These are phyloP conservation scores for Acarospora socialis DNA, from an alignment of 2,329 filamentous ascomycete genomes.

Conservation along the genomic window DNA sequence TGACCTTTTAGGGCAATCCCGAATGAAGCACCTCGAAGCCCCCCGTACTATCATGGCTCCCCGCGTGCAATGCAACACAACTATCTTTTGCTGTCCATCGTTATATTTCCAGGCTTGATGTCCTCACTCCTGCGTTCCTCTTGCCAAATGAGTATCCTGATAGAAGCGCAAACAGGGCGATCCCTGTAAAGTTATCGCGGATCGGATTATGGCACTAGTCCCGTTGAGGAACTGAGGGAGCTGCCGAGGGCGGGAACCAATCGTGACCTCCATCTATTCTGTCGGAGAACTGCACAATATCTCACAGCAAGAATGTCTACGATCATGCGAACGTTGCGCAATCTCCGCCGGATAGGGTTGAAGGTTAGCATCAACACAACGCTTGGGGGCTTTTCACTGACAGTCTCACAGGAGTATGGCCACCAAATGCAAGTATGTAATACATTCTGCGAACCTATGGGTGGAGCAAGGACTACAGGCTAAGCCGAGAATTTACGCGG, in stretches of 20 bases:
- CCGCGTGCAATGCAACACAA: too few relatives aligned
- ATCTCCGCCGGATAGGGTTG: constrained; percentile 73
- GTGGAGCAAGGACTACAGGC: constrained; percentile 3
- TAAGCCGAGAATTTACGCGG: background rate
- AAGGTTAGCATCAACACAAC: constrained; percentile 45
- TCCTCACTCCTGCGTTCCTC: too few relatives aligned
- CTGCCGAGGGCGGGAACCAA: too few relatives aligned
- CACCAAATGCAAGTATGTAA: constrained; percentile 83
- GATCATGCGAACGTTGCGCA: constrained; percentile 68
- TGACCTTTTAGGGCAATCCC: constrained; percentile 10
- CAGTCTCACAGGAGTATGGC: constrained; percentile 57
- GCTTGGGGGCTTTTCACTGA: constrained; percentile 22
- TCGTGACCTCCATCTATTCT: too few relatives aligned
- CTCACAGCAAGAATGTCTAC: constrained; percentile 97
- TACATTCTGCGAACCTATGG: constrained; percentile 3
- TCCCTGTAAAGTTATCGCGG: too few relatives aligned
- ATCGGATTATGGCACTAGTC: too few relatives aligned
- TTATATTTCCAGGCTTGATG: too few relatives aligned
- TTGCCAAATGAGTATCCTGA: too few relatives aligned
- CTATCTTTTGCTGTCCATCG: too few relatives aligned
- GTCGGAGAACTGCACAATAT: too few relatives aligned
- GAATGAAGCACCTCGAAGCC: constrained; percentile 11
- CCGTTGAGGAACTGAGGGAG: too few relatives aligned
- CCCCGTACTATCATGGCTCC: constrained; percentile 15
- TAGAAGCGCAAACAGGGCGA: too few relatives aligned